Evolutionary conservation across 441 rosid genomes (phyloP).

Genomic region (Theobroma grandiflorum): DNA sequence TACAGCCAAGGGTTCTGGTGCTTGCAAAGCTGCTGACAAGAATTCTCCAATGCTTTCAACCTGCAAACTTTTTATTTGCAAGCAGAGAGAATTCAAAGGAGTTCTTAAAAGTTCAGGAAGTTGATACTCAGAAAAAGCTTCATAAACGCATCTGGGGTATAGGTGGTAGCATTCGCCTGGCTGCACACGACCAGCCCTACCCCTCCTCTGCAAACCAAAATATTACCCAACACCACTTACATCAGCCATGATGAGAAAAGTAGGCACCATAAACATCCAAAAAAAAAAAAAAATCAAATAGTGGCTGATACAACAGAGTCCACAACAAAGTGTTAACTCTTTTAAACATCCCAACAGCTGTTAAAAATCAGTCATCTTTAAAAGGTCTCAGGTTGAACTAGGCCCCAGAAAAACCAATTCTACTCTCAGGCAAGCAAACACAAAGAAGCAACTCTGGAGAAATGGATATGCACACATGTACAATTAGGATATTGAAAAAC

Average conservation of each 20-base stretch:
- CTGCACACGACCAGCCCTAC: slow-evolving; percentile 98
- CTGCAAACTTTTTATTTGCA: slow-evolving; percentile 97
- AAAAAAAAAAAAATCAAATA: not conserved
- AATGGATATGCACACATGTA: not conserved
- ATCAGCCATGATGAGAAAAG: slow-evolving; percentile 5
- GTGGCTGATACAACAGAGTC: slow-evolving; percentile 20
- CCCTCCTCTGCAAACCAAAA: slow-evolving; percentile 78
- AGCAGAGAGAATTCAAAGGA: slow-evolving; percentile 98
- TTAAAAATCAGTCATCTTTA: not conserved
- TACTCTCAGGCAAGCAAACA: slow-evolving; percentile 18
- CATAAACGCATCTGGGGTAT: slow-evolving; percentile 91
- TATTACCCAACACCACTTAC: slow-evolving; percentile 1
- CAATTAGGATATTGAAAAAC: slow-evolving; percentile 1
- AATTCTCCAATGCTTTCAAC: slow-evolving; percentile 92
- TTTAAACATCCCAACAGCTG: not conserved
- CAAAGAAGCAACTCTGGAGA: not conserved
- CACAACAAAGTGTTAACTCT: slow-evolving; percentile 13
- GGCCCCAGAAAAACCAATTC: not conserved
- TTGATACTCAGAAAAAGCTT: slow-evolving; percentile 95
- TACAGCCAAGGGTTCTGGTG: slow-evolving; percentile 94
- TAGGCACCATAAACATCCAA: not conserved
- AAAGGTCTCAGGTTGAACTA: slow-evolving; percentile 11
- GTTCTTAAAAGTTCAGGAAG: slow-evolving; percentile 99
- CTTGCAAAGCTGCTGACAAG: slow-evolving; percentile 95
- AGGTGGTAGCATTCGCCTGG: slow-evolving; percentile 97